phyloP scores from a whole-genome alignment of 352 stramenopile species.

The Achlya hypogyna region DNA sequence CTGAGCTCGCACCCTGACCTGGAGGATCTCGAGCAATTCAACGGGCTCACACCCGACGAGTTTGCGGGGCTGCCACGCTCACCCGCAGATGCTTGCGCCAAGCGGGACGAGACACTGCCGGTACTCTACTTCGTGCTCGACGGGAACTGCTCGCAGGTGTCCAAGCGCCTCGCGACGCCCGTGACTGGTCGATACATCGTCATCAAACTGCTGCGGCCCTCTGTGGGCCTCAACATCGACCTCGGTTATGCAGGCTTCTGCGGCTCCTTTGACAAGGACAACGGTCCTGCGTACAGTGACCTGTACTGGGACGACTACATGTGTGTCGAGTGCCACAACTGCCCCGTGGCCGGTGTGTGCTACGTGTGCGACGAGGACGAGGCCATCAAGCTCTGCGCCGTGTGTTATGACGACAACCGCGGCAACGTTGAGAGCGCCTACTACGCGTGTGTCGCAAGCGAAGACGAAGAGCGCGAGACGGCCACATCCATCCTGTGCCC shows the following conservation, averaged over 20 bases:
- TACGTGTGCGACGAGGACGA: constrained; percentile 54
- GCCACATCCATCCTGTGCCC: constrained; percentile 36
- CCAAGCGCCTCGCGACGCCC: constrained; percentile 58
- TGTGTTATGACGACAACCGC: constrained; percentile 75
- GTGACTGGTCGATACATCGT: constrained; percentile 69
- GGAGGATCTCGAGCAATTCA: constrained; percentile 38
- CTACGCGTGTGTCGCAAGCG: constrained; percentile 31
- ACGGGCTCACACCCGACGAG: constrained; percentile 63
- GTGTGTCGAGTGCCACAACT: constrained; percentile 57
- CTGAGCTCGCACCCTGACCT: constrained; percentile 53
- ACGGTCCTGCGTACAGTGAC: constrained; percentile 73
- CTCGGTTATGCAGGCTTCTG: constrained; percentile 71
- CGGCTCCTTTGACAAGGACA: constrained; percentile 71
- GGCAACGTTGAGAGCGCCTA: constrained; percentile 40
- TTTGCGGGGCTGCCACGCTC: constrained; percentile 67
- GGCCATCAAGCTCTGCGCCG: constrained; percentile 45
- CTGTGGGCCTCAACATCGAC: constrained; percentile 70
- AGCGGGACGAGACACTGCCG: constrained; percentile 51
- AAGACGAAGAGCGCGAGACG: constrained; percentile 29
- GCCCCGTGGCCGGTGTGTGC: constrained; percentile 34
- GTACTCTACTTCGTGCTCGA: constrained; percentile 75
- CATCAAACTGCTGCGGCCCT: constrained; percentile 62
- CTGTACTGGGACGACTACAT: constrained; percentile 27
- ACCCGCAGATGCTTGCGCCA: constrained; percentile 33
- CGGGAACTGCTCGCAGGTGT: constrained; percentile 61